Percentiles rank a stretch among this genome's conserved stretches.
Evolutionary conservation across 2,329 filamentous ascomycete genomes (phyloP).

Genomic region (Ophiognomonia clavigignenti-juglandacearum): DNA sequence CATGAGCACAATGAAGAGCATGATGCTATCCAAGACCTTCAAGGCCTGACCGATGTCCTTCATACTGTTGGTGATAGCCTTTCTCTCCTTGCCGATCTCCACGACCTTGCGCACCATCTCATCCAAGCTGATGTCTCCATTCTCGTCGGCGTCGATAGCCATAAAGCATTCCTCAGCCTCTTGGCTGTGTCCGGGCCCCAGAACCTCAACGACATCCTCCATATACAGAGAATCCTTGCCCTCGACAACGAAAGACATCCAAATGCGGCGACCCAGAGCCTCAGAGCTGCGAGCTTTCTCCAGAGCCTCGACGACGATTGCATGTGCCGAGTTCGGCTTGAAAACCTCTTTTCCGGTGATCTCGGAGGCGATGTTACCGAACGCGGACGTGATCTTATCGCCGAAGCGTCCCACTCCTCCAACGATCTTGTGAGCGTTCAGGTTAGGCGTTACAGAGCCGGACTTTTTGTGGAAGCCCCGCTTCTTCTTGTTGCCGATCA

Average conservation of each 20-base stretch:
- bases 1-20: slow-evolving; percentile 76
- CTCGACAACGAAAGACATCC: slow-evolving; percentile 97
- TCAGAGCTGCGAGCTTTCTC: slow-evolving; percentile 81
- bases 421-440: slow-evolving; percentile 59
- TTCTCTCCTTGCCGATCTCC: slow-evolving; percentile 79
- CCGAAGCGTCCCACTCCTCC: slow-evolving; percentile 74
- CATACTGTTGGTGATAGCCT: slow-evolving; percentile 88
- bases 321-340: slow-evolving; percentile 86
- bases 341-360: slow-evolving; percentile 95
- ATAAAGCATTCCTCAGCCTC: slow-evolving; percentile 85
- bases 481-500: slow-evolving; percentile 46
- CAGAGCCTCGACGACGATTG: slow-evolving; percentile 81
- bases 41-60: slow-evolving; percentile 96
- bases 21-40: slow-evolving; percentile 79
- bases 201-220: slow-evolving; percentile 83
- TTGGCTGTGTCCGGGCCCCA: slow-evolving; percentile 66
- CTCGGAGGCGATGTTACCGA: slow-evolving; percentile 89
- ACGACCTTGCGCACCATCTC: slow-evolving; percentile 89
- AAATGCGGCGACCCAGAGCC: slow-evolving; percentile 88
- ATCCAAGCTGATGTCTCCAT: slow-evolving; percentile 90
- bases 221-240: slow-evolving; percentile 72
- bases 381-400: slow-evolving; percentile 88
- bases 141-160: slow-evolving; percentile 77
- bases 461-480: slow-evolving; percentile 33
- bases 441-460: slow-evolving; percentile 71